Evolutionary conservation across 306 rosid genomes (phyloP), one percentile per base, ranked within the genome.

Genomic region (Lathyrus sativus): DNA sequence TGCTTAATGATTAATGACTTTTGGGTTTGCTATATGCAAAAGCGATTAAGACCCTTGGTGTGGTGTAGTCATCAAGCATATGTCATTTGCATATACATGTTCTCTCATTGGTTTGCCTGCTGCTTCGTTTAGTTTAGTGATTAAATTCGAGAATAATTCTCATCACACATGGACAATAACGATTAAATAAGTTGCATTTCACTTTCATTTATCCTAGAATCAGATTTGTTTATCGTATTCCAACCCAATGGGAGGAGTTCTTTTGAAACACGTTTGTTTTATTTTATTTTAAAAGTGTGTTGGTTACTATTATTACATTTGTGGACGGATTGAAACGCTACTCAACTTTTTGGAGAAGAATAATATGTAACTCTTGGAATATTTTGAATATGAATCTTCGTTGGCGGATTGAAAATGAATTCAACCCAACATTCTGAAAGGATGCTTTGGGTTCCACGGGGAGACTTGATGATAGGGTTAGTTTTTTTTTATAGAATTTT

Each of bases 1-100:
- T 73, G 77, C 72, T 70, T 59, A 72, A 79, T 83, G 50, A 83
- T 73, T 35, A 42, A 24, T 6, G 41, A 54, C 56, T 44, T 77
- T 57, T 19, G n/a, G 29, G 24, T 42, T 72, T 59, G 24, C 3
- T 46, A n/a, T 26, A 41, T 29, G 51, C 19, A 46, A 63, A 64
- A 17, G 70, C 11, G 78, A 73, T 73, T 54, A 44, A 28, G 78
- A 64, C 71, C 41, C 43, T 5, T 61, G 67, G 18, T 35, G 59
- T 55, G 18, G 50, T 45, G 59, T 44, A 19, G 50, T 74, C 48
- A 54, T 54, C 58, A 51, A 31, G 29, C 72, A 65, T 24, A 72
- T 39, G 71, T 51, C 71, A 63, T 41, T 15, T 14, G 12, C 64
- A 73, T 28, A 63, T 26, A 51, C 6, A 39, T 50, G 19, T 10